Conservation (phyloP, 495 filamentous ascomycete genomes). For the Aspergillus affinis region DNA sequence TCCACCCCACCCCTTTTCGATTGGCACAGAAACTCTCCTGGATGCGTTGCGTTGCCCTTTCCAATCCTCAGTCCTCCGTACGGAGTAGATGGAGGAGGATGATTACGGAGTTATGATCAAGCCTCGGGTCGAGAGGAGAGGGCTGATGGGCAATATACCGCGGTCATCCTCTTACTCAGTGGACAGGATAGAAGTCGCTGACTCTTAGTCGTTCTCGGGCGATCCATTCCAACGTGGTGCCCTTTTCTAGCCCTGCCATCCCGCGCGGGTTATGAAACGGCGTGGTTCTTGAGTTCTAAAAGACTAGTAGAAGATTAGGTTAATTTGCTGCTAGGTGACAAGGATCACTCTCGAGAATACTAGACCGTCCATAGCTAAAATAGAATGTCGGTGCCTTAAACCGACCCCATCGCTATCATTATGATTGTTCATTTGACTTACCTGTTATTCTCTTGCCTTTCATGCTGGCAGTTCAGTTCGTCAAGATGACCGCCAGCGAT, state of each 20-base stretch:
- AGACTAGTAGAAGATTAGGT: conserved; percentile 3
- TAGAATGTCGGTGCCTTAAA: conserved; percentile 9
- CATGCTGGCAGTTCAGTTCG: not conserved
- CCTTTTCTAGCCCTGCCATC: conserved; percentile 15
- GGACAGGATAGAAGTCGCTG: not conserved
- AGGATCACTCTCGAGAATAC: conserved; percentile 6
- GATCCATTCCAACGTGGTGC: conserved; percentile 12
- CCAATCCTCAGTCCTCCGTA: not conserved
- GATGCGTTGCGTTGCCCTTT: not conserved
- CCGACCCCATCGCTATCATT: not conserved
- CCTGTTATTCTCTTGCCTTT: too few species aligned
- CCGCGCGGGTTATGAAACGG: conserved; percentile 11
- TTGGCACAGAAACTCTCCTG: conserved; percentile 1
- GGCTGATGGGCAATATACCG: too few species aligned
- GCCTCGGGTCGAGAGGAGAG: too few species aligned
- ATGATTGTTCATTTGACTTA: too few species aligned
- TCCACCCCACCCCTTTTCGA: conserved; percentile 9
- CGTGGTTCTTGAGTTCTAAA: conserved; percentile 12
- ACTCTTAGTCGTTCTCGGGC: conserved; percentile 9
- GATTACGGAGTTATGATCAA: too few species aligned
- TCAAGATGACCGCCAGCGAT: not conserved
- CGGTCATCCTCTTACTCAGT: too few species aligned
- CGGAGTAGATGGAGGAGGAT: too few species aligned
- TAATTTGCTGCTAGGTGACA: conserved; percentile 2
- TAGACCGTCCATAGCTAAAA: not conserved